Conservation (phyloP, 768 basidiomycete species). For the Boletus rubescentipes region DNA sequence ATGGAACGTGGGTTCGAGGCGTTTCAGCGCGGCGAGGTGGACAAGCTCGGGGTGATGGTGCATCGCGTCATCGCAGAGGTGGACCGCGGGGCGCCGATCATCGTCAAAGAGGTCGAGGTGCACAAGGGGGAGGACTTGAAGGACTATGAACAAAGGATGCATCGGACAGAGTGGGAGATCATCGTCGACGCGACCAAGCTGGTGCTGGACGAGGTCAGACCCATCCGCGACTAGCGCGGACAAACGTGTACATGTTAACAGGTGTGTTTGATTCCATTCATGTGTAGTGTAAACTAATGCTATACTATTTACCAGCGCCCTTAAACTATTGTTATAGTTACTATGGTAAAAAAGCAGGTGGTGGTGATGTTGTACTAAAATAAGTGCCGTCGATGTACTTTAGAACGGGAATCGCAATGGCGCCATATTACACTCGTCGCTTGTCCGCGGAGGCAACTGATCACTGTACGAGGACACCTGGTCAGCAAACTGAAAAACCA, state of each 20-base stretch:
- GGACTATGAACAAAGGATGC: constrained; percentile 73
- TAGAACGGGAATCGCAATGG: constrained; percentile 32
- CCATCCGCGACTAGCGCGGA: constrained; percentile 1
- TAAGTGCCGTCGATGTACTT: constrained; percentile 8
- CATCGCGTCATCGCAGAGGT: constrained; percentile 93
- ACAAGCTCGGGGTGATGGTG: constrained; percentile 84
- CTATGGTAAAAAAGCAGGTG: constrained; percentile 2
- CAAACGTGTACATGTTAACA: not conserved
- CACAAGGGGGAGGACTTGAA: constrained; percentile 69
- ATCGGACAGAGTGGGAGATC: constrained; percentile 82
- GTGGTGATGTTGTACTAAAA: not conserved
- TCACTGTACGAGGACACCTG: constrained; percentile 12
- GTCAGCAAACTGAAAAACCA: not conserved
- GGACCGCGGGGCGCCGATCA: constrained; percentile 85
- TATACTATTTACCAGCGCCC: constrained; percentile 11
- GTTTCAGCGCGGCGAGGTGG: constrained; percentile 79
- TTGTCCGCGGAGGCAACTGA: constrained; percentile 15
- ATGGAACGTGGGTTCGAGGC: constrained; percentile 89
- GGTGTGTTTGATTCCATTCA: constrained; percentile 11
- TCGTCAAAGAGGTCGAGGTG: constrained; percentile 78
- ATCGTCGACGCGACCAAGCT: constrained; percentile 84
- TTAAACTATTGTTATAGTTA: constrained; percentile 18
- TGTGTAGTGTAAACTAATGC: constrained; percentile 17
- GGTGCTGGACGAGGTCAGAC: constrained; percentile 56
- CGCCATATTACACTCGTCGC: constrained; percentile 6